Percentiles rank a stretch among this genome's conserved stretches.
Conservation (phyloP, 352 stramenopile species). For the Aphanomyces invadans region DNA sequence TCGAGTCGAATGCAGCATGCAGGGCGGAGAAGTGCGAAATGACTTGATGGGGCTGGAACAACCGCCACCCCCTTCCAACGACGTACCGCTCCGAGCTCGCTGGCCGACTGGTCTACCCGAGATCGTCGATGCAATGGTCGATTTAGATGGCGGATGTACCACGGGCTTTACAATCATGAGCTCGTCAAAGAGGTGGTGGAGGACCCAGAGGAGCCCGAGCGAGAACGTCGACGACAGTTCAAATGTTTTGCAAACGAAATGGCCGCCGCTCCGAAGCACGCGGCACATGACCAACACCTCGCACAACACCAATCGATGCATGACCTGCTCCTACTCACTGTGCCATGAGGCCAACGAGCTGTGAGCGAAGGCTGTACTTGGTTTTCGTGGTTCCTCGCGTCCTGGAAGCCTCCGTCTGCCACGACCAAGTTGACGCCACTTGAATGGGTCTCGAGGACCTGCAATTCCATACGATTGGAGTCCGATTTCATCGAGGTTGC, state of each 20-base stretch:
- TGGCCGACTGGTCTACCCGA: slow-evolving; percentile 71
- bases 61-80: slow-evolving; percentile 26
- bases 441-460: slow-evolving; percentile 25
- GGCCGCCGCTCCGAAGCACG: slow-evolving; percentile 37
- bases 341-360: neutral
- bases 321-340: slow-evolving; percentile 42
- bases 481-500: no score
- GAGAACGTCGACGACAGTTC: slow-evolving; percentile 53
- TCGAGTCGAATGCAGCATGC: slow-evolving; percentile 1
- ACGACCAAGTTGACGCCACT: slow-evolving; percentile 49
- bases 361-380: slow-evolving; percentile 39
- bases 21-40: neutral
- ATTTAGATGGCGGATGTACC: no score
- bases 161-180: slow-evolving; percentile 65
- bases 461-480: no score
- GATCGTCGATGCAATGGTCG: no score
- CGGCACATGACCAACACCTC: slow-evolving; percentile 53
- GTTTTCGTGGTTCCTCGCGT: slow-evolving; percentile 49
- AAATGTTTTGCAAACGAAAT: slow-evolving; percentile 79
- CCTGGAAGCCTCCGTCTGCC: slow-evolving; percentile 62
- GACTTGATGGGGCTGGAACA: neutral
- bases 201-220: slow-evolving; percentile 52
- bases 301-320: slow-evolving; percentile 52
- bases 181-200: slow-evolving; percentile 52
- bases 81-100: slow-evolving; percentile 76